A percentile compares a stretch with the other conserved stretches of the same genome.
These are phyloP conservation scores for Paramecium octaurelia DNA, from an alignment of 73 alveolate species.

Conservation along the genomic window DNA sequence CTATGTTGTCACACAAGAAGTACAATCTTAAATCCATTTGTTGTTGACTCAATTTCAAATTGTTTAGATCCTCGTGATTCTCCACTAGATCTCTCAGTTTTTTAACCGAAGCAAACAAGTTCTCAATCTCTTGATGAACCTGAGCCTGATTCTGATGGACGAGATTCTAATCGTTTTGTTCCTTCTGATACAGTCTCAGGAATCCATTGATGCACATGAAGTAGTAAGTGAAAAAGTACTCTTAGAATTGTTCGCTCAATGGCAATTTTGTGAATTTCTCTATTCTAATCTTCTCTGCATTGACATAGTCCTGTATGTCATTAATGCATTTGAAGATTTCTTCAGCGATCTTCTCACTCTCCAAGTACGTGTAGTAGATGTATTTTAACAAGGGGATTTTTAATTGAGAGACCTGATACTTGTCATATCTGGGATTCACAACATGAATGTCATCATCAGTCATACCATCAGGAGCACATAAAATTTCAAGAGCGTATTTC, in stretches of 20 bases:
- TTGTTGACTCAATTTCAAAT: neutral
- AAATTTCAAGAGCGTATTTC: conserved; percentile 51
- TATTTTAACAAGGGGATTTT: conserved; percentile 51
- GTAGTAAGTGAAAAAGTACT: conserved; percentile 11
- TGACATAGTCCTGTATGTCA: conserved; percentile 38
- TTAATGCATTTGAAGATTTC: conserved; percentile 45
- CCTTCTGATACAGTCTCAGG: neutral
- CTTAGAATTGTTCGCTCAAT: conserved; percentile 8
- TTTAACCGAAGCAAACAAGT: neutral
- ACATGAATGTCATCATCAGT: conserved; percentile 42
- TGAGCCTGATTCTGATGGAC: conserved; percentile 22
- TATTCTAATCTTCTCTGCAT: conserved; percentile 33
- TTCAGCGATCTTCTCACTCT: conserved; percentile 60
- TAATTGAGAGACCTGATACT: neutral
- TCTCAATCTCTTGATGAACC: conserved; percentile 8
- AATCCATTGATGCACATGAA: conserved; percentile 12
- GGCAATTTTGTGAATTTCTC: neutral
- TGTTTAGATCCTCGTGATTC: neutral
- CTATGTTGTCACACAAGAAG: neutral
- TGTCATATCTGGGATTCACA: conserved; percentile 11
- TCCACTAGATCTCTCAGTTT: conserved; percentile 6
- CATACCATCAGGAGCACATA: conserved; percentile 54
- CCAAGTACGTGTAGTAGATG: conserved; percentile 48
- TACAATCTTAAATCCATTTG: neutral
- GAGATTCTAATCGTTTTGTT: neutral